Evolutionary conservation across 306 rosid species (phyloP), one percentile per base, ranked within the genome.

Genomic region (Vigna trinervia): DNA sequence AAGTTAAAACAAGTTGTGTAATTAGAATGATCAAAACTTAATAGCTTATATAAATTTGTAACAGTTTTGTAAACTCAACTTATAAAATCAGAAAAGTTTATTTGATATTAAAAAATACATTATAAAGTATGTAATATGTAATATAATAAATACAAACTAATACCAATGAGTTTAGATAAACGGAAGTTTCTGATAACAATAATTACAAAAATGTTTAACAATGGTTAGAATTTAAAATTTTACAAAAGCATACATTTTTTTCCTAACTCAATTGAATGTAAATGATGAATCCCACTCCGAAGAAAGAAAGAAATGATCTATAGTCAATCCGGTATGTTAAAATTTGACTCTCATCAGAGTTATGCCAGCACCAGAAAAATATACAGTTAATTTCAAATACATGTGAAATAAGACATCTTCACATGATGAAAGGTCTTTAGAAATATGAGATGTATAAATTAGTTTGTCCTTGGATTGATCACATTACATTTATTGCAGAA

Each of bases 401-500:
- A 68, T 54, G 69, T 39, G 17, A 34, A 38, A 41, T 23, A 17
- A 66, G 80, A 71, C 78, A 62, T 66, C 74, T 74, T 58, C 79
- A 70, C 71, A 75, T 30, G 20, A 74, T 22, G 61, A 36, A 65
- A 23, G 53, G 23, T 59, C 53, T 48, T 38, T 5, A 48, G 39
- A 41, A 64, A 30, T 32, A 71, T 82, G 34, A 75, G 50, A 68
- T 22, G 68, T 73, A 59, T 78, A 76, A 76, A 76, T 45, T 39
- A 28, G 53, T 52, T 41, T 36, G 67, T 59, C 80, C 75, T 38
- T 8, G 45, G 39, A 50, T 20, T 46, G 34, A 56, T n/a, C 53
- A 66, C 76, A 66, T 17, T 50, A 73, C 75, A 54, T 70, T 89
- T 89, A 86, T 88, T 81, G 72, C n/a, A 53, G 64, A 62, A 57